Evolutionary conservation across 805 yeast genomes (phyloP), one percentile per base, ranked within the genome.

Genomic region (Clavispora fructus): DNA sequence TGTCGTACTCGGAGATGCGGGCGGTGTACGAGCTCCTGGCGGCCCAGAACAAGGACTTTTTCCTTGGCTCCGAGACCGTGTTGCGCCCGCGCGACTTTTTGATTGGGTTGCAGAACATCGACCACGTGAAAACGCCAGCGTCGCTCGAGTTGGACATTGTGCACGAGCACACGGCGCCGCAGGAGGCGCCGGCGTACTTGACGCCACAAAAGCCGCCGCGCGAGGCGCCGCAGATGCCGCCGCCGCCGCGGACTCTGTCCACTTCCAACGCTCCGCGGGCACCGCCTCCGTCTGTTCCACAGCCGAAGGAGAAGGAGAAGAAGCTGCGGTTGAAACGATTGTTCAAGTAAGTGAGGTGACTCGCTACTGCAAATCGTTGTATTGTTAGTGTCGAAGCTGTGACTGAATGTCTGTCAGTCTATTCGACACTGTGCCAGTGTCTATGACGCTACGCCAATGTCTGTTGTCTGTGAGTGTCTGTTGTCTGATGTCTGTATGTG

Each of bases 1-100:
- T 87, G 17, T 88, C 98, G 0, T 79, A 84, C 53, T 78, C 91
- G 2, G 99, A 94, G 63, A 68, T 85, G 27, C 77, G 92, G 51
- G 76, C 87, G 11, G 82, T 83, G 4, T 83, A 87, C 55, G 92
- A 87, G 51, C 72, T 89, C 40, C 77, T 88, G 8, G 64, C 69
- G 14, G 63, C 74, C 39, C 72, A 79, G 47, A 79, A 85, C 57
- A 83, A 80, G 59, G 96, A 89, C 50, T 77, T 94, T 14, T 79
- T 84, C 49, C 67, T 48, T 29, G 54, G 55, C 25, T 52, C 56
- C 6, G 57, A 54, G 38, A 48, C 50, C 28, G 44, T 51, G 27
- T 66, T 87, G 49, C 79, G 80, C 9, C 86, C 88, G 6, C 57
- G 75, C 14, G 75, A 70, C 50, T 72, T 70, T 47, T 57, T 72